phyloP scores from a whole-genome alignment of 306 rosid species.

The Abrus precatorius region DNA sequence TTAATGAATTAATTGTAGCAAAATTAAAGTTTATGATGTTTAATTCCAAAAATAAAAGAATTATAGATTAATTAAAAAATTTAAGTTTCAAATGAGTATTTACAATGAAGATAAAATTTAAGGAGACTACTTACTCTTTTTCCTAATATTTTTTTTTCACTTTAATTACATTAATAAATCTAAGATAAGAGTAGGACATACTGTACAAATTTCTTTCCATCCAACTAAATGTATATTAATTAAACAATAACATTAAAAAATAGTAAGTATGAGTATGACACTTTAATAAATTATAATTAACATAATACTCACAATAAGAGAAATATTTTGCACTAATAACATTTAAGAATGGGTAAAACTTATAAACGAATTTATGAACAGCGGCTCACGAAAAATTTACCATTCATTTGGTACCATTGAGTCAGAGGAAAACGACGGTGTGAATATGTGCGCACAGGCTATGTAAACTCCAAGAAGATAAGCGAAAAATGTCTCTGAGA shows the following conservation, averaged over 20 bases:
- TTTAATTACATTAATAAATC: no score
- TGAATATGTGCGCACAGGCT: conserved; percentile 13
- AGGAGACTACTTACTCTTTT: no score
- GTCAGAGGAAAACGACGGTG: conserved; percentile 25
- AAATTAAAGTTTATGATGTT: no score
- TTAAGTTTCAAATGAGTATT: no score
- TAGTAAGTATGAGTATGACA: neutral
- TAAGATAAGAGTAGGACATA: no score
- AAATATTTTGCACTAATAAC: neutral
- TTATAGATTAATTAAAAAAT: no score
- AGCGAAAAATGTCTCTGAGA: conserved; percentile 32
- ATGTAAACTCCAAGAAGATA: conserved; percentile 55
- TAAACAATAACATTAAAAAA: neutral
- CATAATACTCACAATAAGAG: neutral
- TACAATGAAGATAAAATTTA: no score
- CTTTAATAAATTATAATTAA: neutral
- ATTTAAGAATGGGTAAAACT: neutral
- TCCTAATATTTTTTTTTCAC: no score
- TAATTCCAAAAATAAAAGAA: no score
- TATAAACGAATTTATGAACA: neutral
- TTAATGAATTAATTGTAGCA: no score
- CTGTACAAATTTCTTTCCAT: neutral
- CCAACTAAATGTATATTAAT: neutral
- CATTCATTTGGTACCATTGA: neutral
- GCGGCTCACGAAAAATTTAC: conserved; percentile 29